Evolutionary conservation across 768 basidiomycete species (phyloP).

Genomic region (Pleurotus platypus): DNA sequence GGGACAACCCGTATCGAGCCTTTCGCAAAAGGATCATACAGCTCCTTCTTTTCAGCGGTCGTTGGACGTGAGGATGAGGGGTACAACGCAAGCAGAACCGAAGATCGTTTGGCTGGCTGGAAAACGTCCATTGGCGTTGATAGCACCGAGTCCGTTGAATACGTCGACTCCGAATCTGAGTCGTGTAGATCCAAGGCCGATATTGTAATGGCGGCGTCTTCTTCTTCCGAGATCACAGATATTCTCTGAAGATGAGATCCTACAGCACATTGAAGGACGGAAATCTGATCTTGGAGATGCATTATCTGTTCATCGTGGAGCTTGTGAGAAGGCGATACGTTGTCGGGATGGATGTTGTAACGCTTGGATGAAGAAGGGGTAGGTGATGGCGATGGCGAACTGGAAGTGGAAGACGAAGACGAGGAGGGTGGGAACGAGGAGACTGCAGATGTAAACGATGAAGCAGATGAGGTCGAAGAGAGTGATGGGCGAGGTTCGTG

Average conservation of each 20-base stretch:
- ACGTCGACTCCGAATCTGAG: slow-evolving; percentile 1
- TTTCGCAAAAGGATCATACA: slow-evolving; percentile 1
- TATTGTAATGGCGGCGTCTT: background rate
- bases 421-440: background rate
- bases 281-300: slow-evolving; percentile 3
- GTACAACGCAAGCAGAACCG: background rate
- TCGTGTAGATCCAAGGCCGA: background rate
- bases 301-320: background rate
- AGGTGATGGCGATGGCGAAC: background rate
- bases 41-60: background rate
- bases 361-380: background rate
- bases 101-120: slow-evolving; percentile 1
- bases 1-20: background rate
- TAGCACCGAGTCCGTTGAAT: slow-evolving; percentile 1
- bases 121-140: background rate
- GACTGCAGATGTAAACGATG: background rate
- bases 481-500: background rate
- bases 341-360: background rate
- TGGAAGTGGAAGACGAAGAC: background rate
- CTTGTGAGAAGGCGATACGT: too few species aligned
- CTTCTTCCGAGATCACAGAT: background rate
- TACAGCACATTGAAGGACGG: background rate
- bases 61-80: background rate
- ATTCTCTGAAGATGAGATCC: background rate
- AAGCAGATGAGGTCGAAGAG: background rate